Evolutionary conservation across 306 rosid genomes (phyloP).

Genomic region (Medicago arabica): DNA sequence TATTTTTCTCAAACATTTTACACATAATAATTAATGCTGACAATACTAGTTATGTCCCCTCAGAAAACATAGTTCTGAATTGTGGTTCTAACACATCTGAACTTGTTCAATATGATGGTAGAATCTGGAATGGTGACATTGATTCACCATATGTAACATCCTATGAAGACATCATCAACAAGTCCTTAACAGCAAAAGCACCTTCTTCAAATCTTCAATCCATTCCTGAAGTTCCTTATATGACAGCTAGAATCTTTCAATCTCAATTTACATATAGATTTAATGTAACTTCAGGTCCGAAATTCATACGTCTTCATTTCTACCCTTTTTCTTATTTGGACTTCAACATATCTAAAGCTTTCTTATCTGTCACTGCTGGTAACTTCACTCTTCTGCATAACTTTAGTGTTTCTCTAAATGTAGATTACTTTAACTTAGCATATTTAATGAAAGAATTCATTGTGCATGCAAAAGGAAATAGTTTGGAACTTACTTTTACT

Average conservation of each 20-base stretch:
- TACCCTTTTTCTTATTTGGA: constrained; percentile 42
- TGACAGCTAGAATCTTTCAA: constrained; percentile 46
- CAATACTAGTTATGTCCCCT: constrained; percentile 28
- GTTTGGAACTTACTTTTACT: constrained; percentile 46
- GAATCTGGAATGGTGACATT: constrained; percentile 47
- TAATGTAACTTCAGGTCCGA: constrained; percentile 48
- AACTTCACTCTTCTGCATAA: constrained; percentile 49
- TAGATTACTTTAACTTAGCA: constrained; percentile 40
- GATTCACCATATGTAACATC: constrained; percentile 32
- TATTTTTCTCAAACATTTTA: not conserved
- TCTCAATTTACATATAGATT: constrained; percentile 50
- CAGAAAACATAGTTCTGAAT: constrained; percentile 45
- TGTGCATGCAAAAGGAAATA: constrained; percentile 41
- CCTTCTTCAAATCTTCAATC: constrained; percentile 1
- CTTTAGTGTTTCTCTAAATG: constrained; percentile 51
- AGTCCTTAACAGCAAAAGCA: constrained; percentile 18
- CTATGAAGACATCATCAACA: constrained; percentile 25
- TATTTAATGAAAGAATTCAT: constrained; percentile 49
- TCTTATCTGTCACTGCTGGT: constrained; percentile 45
- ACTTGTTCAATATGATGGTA: constrained; percentile 36
- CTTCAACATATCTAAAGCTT: constrained; percentile 35
- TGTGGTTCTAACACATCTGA: constrained; percentile 42
- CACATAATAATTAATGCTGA: constrained; percentile 31
- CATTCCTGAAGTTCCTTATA: constrained; percentile 45
- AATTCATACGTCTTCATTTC: constrained; percentile 55